Conservation (phyloP, 306 rosid species). For the Fagus crenata region DNA sequence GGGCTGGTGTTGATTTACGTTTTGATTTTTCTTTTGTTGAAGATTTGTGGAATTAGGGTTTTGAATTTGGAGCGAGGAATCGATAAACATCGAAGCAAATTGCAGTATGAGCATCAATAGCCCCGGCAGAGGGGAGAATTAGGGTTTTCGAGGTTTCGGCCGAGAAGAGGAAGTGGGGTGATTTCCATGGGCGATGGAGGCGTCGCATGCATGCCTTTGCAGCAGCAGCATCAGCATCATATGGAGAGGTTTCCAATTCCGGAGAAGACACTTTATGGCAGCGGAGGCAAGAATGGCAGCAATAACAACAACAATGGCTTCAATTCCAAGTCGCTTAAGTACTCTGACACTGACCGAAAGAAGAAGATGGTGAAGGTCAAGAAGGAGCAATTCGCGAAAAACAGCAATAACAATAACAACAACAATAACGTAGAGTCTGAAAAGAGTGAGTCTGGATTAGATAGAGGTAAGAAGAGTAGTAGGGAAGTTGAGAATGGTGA, state of each 20-base stretch:
- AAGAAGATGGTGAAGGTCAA: slow-evolving; percentile 64
- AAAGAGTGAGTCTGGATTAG: slow-evolving; percentile 44
- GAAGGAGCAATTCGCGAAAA: slow-evolving; percentile 39
- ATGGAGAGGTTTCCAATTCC: slow-evolving; percentile 84
- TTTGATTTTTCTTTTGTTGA: slow-evolving; percentile 20
- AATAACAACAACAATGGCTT: slow-evolving; percentile 46
- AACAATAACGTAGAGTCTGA: slow-evolving; percentile 27
- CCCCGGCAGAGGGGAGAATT: slow-evolving; percentile 74
- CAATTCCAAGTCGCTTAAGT: slow-evolving; percentile 74
- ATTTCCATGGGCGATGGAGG: slow-evolving; percentile 99
- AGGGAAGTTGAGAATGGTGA: slow-evolving; percentile 56
- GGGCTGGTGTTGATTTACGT: slow-evolving; percentile 32
- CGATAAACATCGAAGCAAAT: slow-evolving; percentile 41
- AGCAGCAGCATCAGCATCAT: slow-evolving; percentile 58
- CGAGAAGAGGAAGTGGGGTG: slow-evolving; percentile 29
- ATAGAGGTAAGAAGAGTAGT: slow-evolving; percentile 47
- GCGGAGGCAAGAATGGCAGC: slow-evolving; percentile 67
- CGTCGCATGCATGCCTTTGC: slow-evolving; percentile 98
- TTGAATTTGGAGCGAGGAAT: slow-evolving; percentile 50
- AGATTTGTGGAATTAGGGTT: slow-evolving; percentile 46
- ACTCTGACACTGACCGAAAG: slow-evolving; percentile 52
- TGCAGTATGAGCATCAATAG: slow-evolving; percentile 97
- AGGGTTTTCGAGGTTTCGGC: slow-evolving; percentile 71
- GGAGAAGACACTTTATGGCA: slow-evolving; percentile 59
- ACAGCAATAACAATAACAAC: too few species aligned